A percentile compares a stretch with the other conserved stretches of the same genome.
Evolutionary conservation across 768 basidiomycete species (phyloP).

Genomic region (Boletus reticulatus): DNA sequence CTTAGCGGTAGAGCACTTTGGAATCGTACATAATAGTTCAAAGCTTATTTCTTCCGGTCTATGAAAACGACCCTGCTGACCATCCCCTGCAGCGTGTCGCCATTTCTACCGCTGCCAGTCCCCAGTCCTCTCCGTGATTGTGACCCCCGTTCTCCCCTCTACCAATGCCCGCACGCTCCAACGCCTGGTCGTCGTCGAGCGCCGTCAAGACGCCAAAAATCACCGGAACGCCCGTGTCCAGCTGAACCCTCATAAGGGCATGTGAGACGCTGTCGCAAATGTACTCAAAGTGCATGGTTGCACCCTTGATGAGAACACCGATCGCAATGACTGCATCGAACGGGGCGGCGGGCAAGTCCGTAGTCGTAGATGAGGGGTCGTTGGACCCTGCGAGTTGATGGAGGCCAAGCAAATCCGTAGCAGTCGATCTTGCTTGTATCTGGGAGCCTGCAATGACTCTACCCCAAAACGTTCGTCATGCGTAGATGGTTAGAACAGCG

Average conservation of each 20-base stretch:
- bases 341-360: conserved; percentile 52
- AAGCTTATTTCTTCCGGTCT: not conserved
- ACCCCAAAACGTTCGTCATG: conserved; percentile 9
- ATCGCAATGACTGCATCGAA: conserved; percentile 98
- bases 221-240: conserved; percentile 92
- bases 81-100: conserved; percentile 62
- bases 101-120: conserved; percentile 95
- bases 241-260: conserved; percentile 90
- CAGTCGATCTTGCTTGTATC: conserved; percentile 72
- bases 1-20: too few relatives aligned
- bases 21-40: not conserved
- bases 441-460: conserved; percentile 91
- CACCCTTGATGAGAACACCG: conserved; percentile 96
- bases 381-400: conserved; percentile 37
- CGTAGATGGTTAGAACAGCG: not conserved
- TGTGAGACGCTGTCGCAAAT: conserved; percentile 93
- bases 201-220: conserved; percentile 96
- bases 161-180: conserved; percentile 91
- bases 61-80: conserved; percentile 63
- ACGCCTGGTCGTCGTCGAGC: conserved; percentile 89
- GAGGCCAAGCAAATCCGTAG: conserved; percentile 73
- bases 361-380: conserved; percentile 22
- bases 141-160: conserved; percentile 71
- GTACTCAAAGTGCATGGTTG: conserved; percentile 99
- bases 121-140: conserved; percentile 99